Percentiles rank a stretch among this genome's conserved stretches.
phyloP scores from a whole-genome alignment of 140 eudicot genomes.

The Oenanthe javanica region DNA sequence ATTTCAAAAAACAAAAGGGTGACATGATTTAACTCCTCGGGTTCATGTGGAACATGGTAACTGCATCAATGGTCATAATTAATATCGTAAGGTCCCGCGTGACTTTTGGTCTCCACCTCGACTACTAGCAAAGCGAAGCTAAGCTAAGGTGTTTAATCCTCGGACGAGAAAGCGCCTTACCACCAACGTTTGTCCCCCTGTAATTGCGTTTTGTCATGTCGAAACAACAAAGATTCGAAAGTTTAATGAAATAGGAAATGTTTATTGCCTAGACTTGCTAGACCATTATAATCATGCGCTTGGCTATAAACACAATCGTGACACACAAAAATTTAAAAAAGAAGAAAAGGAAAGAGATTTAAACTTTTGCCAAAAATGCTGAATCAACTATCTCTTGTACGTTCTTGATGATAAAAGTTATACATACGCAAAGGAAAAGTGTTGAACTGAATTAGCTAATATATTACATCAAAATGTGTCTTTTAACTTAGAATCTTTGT shows the following conservation, averaged over 20 bases:
- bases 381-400: no score
- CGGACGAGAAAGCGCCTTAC: slow-evolving; percentile 22
- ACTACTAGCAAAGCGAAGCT: background rate
- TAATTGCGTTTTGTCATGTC: slow-evolving; percentile 30
- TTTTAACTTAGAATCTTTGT: slow-evolving; percentile 43
- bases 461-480: slow-evolving; percentile 24
- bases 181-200: slow-evolving; percentile 36
- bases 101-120: background rate
- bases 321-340: background rate
- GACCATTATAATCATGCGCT: slow-evolving; percentile 15
- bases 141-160: slow-evolving; percentile 12
- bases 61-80: background rate
- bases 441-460: background rate
- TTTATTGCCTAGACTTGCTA: background rate
- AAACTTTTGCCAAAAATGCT: slow-evolving; percentile 42
- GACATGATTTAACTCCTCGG: slow-evolving; percentile 3
- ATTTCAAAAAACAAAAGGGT: background rate
- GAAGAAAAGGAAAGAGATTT: background rate
- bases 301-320: background rate
- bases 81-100: background rate
- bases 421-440: background rate
- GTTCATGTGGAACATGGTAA: background rate
- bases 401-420: background rate
- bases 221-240: slow-evolving; percentile 32
- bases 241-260: slow-evolving; percentile 13